Conservation (phyloP, 495 filamentous ascomycete genomes). For the Aspergillus affinis region DNA sequence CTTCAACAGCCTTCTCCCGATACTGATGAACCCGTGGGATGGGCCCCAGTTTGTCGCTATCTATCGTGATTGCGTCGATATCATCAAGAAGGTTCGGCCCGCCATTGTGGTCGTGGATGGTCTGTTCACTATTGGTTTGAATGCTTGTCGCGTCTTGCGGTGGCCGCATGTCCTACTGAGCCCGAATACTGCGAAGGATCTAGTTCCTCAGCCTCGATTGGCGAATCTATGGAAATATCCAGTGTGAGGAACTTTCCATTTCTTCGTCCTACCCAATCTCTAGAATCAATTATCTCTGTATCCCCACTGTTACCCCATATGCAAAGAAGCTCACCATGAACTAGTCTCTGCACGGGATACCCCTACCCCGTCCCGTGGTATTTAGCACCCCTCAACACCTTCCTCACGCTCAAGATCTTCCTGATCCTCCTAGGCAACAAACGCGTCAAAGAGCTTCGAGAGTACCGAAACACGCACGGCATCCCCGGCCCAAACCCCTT, state of each 20-base stretch:
- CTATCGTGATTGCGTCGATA: conserved; percentile 30
- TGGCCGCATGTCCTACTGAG: conserved; percentile 29
- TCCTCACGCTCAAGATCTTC: conserved; percentile 19
- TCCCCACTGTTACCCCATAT: background rate
- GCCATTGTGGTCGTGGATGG: conserved; percentile 41
- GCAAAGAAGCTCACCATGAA: background rate
- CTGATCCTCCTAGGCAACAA: background rate
- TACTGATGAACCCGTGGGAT: conserved; percentile 30
- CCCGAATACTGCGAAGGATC: conserved; percentile 33
- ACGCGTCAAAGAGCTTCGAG: conserved; percentile 6
- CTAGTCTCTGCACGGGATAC: conserved; percentile 33
- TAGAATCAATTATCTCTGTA: background rate
- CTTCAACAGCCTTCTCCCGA: conserved; percentile 16
- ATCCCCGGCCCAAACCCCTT: conserved; percentile 11
- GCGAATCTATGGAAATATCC: conserved; percentile 34
- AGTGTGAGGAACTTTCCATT: conserved; percentile 26
- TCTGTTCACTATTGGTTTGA: conserved; percentile 38
- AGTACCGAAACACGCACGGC: conserved; percentile 17
- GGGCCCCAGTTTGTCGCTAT: conserved; percentile 39
- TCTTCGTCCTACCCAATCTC: background rate
- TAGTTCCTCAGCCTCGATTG: conserved; percentile 37
- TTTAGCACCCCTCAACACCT: conserved; percentile 30
- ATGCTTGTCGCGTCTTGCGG: conserved; percentile 33
- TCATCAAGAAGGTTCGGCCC: conserved; percentile 34
- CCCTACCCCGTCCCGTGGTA: conserved; percentile 34